Evolutionary conservation across 768 basidiomycete species (phyloP).

Genomic region (Psilocybe cubensis): DNA sequence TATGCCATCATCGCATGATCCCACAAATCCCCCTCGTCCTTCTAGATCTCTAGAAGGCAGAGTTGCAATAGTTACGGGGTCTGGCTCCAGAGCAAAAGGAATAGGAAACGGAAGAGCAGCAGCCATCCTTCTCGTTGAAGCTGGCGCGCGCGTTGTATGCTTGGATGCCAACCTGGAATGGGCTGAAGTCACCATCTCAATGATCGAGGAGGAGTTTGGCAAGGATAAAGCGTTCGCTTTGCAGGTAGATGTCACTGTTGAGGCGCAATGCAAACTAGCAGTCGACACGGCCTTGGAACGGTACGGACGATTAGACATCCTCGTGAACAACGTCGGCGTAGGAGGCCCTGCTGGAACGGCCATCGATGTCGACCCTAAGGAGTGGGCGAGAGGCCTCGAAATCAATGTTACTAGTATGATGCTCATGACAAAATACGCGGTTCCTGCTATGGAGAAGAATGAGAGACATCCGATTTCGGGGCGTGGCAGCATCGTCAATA

Average conservation of each 20-base stretch:
- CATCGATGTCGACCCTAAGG: slow-evolving; percentile 37
- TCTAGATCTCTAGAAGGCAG: slow-evolving; percentile 32
- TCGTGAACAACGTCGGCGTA: slow-evolving; percentile 47
- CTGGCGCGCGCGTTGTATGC: slow-evolving; percentile 40
- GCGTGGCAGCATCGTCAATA: slow-evolving; percentile 44
- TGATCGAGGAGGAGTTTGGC: slow-evolving; percentile 43
- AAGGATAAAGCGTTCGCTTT: slow-evolving; percentile 32
- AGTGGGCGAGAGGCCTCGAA: slow-evolving; percentile 40
- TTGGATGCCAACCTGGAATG: slow-evolving; percentile 38
- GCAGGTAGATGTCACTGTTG: slow-evolving; percentile 39
- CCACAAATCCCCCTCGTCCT: slow-evolving; percentile 26
- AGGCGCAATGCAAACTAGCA: slow-evolving; percentile 36
- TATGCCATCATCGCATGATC: slow-evolving; percentile 2
- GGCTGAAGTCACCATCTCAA: slow-evolving; percentile 39
- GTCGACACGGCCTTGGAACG: slow-evolving; percentile 36
- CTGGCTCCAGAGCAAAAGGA: slow-evolving; percentile 41
- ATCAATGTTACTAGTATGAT: slow-evolving; percentile 47
- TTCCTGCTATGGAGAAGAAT: slow-evolving; percentile 46
- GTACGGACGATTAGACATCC: slow-evolving; percentile 45
- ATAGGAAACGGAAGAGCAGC: slow-evolving; percentile 48
- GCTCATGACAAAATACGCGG: slow-evolving; percentile 45
- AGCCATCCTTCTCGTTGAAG: slow-evolving; percentile 44
- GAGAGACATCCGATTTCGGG: slow-evolving; percentile 30
- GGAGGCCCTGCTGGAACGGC: slow-evolving; percentile 41
- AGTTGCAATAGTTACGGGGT: slow-evolving; percentile 46